Evolutionary conservation across 1,284 basidiomycete genomes (phyloP).

Genomic region (Irpex sp.): DNA sequence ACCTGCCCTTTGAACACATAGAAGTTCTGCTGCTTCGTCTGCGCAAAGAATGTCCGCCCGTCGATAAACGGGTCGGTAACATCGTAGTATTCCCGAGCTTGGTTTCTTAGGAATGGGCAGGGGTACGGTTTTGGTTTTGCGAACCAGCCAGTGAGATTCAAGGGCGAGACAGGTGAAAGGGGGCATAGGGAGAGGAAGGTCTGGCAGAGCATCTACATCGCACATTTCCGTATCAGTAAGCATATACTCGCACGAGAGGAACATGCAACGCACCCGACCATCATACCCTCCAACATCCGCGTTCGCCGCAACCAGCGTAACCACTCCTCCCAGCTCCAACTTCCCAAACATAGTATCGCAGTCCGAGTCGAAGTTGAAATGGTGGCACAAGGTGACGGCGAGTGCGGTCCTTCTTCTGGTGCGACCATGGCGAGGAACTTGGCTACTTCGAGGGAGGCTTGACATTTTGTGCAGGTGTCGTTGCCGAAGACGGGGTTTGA

Average conservation of each 20-base stretch:
- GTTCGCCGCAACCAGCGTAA: conserved; percentile 66
- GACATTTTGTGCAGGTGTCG: conserved; percentile 59
- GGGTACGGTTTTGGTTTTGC: conserved; percentile 68
- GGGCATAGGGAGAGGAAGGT: conserved; percentile 51
- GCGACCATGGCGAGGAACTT: conserved; percentile 68
- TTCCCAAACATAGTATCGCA: conserved; percentile 49
- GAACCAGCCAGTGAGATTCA: conserved; percentile 58
- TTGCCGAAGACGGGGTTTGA: conserved; percentile 45
- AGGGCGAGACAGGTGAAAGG: conserved; percentile 43
- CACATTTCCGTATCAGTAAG: not conserved
- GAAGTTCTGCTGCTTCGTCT: conserved; percentile 92
- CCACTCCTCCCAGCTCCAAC: conserved; percentile 49
- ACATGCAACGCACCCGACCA: conserved; percentile 50
- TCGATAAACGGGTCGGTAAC: conserved; percentile 93
- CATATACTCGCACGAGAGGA: conserved; percentile 14
- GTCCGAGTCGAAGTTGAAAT: conserved; percentile 49
- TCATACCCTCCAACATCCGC: conserved; percentile 67
- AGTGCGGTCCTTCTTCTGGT: conserved; percentile 56
- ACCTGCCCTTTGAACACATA: conserved; percentile 84
- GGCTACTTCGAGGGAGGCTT: conserved; percentile 55
- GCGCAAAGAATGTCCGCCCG: conserved; percentile 87
- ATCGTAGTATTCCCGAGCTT: conserved; percentile 81
- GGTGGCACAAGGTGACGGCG: conserved; percentile 57
- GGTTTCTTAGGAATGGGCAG: conserved; percentile 50
- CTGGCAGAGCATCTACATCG: conserved; percentile 47